phyloP scores from a whole-genome alignment of 768 basidiomycete species.

The Boletus rubropictus region DNA sequence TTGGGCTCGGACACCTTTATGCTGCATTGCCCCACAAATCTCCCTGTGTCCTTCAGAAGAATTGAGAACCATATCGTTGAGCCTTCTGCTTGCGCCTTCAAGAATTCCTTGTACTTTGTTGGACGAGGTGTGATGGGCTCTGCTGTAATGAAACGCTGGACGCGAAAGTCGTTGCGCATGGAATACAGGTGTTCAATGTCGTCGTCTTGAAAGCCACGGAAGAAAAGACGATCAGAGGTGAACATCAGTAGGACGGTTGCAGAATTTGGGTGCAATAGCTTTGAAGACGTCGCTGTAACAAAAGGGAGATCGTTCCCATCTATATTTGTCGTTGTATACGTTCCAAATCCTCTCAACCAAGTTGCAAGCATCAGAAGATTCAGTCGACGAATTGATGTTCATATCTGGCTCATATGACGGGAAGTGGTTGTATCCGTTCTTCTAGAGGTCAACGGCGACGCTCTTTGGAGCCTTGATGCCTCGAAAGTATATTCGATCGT shows the following conservation, averaged over 20 bases:
- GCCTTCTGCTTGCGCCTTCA: conserved; percentile 6
- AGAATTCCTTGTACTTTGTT: conserved; percentile 2
- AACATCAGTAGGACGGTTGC: conserved; percentile 1
- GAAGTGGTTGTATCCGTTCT: too few species aligned
- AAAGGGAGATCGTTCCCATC: too few species aligned
- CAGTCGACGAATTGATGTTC: too few species aligned
- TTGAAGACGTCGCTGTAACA: background rate
- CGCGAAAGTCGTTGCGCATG: conserved; percentile 4
- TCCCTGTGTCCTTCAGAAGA: conserved; percentile 1
- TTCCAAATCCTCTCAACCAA: too few species aligned
- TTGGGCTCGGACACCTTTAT: conserved; percentile 12
- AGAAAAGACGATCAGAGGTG: conserved; percentile 7
- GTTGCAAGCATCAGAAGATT: too few species aligned
- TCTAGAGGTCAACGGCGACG: too few species aligned
- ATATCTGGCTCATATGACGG: too few species aligned
- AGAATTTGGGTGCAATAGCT: background rate
- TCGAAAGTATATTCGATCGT: too few species aligned
- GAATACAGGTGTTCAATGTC: conserved; percentile 2
- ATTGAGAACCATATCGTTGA: conserved; percentile 10
- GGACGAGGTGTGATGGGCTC: conserved; percentile 3
- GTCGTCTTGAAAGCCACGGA: conserved; percentile 6
- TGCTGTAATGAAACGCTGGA: conserved; percentile 7
- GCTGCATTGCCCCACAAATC: background rate
- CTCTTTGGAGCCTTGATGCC: too few species aligned
- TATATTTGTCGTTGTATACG: too few species aligned